Base-by-base conservation (phyloP, 2,329 filamentous ascomycete genomes). In the Microsporum canis region DNA sequence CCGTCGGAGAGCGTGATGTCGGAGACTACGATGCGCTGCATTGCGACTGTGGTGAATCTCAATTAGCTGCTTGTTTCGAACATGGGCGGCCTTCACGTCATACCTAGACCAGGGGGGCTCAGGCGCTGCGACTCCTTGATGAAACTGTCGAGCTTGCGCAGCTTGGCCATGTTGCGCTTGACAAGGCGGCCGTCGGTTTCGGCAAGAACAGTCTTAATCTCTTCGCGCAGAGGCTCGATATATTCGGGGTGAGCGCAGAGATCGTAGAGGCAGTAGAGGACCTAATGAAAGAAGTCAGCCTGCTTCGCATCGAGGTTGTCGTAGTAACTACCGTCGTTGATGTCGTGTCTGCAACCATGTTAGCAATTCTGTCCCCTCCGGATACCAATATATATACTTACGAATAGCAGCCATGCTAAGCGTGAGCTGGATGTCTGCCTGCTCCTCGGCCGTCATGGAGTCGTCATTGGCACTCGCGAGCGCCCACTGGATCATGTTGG, bases 1-100 rank as follows among this genome's bases (percentile, higher is more conserved):
- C 64, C 66, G 49, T 66, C 62, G 5, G 64, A 63, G 10, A 66
- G 63, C 14, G 27, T 58, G 36, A 63, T 63, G 10, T 64, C 38
- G 43, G 60, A 14, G 2, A 51, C 29, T 12, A 62, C 65, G n/a
- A 57, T 45, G 2, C 65, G 65, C 38, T 59, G 17, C 62, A 63
- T 63, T 53, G 49, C 33, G 31, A 39, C 62, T 63, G 34, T 45
- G 41, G 7, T 45, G n/a, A 45, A 45, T 45, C 7, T 2, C 41
- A n/a, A 36, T 36, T 36, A 36, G 34, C 34, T 36, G 34, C 2
- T 36, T 36, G 5, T 36, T 36, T 36, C 10, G 5, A 10, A 36
- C 10, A 5, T 36, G 5, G 34, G 34, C 34, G 5, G 34, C 34
- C 10, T 36, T 36, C 34, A 3, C n/a, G 49, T 5, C 5, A 33